phyloP scores from a whole-genome alignment of 805 yeast species.

The Pichia rugopelliculosa region DNA sequence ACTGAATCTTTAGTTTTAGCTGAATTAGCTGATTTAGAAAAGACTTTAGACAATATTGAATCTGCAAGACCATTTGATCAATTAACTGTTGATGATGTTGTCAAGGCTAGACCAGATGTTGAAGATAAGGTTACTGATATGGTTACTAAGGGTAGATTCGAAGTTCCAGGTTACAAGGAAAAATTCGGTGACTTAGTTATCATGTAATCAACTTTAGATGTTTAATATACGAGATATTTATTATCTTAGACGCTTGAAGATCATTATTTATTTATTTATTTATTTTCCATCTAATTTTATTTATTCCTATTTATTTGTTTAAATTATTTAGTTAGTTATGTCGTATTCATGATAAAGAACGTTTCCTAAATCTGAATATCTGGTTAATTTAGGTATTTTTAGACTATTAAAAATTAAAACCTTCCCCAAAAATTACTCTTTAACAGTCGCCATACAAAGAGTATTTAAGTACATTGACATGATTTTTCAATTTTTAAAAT shows the following conservation, averaged over 20 bases:
- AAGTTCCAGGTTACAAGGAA: constrained; percentile 96
- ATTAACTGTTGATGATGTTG: constrained; percentile 91
- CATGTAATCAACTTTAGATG: constrained; percentile 43
- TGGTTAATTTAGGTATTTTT: background rate
- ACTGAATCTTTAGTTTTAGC: constrained; percentile 84
- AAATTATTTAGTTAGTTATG: background rate
- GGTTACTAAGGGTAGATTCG: constrained; percentile 96
- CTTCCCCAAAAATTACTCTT: too few relatives aligned
- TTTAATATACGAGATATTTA: constrained; percentile 8
- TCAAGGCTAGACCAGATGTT: constrained; percentile 94
- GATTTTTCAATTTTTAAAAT: background rate
- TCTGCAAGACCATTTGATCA: constrained; percentile 96
- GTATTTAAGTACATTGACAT: too few relatives aligned
- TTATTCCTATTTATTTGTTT: constrained; percentile 1
- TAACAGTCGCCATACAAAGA: too few relatives aligned
- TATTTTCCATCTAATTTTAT: constrained; percentile 2
- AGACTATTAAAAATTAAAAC: too few relatives aligned
- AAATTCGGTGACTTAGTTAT: constrained; percentile 95
- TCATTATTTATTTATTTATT: constrained; percentile 11
- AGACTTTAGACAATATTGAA: constrained; percentile 89
- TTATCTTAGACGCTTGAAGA: constrained; percentile 1
- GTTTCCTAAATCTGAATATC: background rate
- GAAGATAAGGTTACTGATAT: constrained; percentile 91
- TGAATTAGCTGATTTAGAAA: constrained; percentile 79
- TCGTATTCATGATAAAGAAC: background rate